Conservation (phyloP, 1,284 basidiomycete species). For the Fomitiporia mediterranea region DNA sequence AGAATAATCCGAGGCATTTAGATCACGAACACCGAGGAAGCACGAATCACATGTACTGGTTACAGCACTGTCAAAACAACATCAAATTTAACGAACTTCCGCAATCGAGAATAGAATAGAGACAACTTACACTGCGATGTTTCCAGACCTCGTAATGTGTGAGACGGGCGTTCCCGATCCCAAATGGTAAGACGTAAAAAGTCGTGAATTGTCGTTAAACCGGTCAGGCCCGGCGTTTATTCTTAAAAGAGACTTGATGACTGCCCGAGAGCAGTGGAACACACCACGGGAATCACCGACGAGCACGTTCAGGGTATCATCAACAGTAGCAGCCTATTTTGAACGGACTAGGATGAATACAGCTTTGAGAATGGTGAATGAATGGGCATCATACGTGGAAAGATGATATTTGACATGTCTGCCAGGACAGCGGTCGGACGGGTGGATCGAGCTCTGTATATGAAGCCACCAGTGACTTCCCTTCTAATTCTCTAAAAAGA, state of each 20-base stretch:
- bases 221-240: neutral
- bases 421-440: conserved; percentile 3
- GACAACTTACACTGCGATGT: conserved; percentile 8
- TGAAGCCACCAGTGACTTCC: neutral
- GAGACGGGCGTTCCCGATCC: neutral
- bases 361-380: neutral
- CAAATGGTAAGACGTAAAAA: conserved; percentile 13
- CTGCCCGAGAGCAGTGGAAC: conserved; percentile 6
- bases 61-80: neutral
- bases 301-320: conserved; percentile 12
- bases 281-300: conserved; percentile 8
- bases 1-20: conserved; percentile 10
- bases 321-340: conserved; percentile 1
- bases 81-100: neutral
- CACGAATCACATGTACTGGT: conserved; percentile 1
- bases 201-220: conserved; percentile 14
- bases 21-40: conserved; percentile 1
- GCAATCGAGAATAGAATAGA: neutral
- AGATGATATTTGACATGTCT: neutral
- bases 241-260: neutral
- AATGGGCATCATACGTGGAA: conserved; percentile 4
- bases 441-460: conserved; percentile 10
- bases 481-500: conserved; percentile 10
- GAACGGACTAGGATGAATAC: neutral
- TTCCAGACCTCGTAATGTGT: conserved; percentile 1